Evolutionary conservation across 805 yeast species (phyloP).

Genomic region (Lipomyces lipofer): DNA sequence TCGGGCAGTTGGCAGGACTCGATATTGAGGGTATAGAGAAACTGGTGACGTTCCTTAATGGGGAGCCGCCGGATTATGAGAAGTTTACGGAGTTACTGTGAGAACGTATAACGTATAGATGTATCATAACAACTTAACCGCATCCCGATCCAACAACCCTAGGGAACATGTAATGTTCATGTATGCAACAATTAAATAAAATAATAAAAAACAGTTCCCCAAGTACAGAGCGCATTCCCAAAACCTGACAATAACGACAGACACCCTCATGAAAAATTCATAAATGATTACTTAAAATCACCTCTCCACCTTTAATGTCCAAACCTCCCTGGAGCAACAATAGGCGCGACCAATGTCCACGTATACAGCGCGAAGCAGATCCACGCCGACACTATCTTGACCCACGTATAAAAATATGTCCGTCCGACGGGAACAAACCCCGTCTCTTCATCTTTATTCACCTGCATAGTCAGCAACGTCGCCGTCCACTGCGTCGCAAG

Average conservation of each 20-base stretch:
- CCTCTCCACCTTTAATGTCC: slow-evolving; percentile 13
- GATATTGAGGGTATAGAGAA: slow-evolving; percentile 14
- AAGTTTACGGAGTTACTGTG: not conserved
- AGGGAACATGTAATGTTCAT: no score
- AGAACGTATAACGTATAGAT: not conserved
- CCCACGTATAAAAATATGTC: slow-evolving; percentile 93
- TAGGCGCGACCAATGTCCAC: slow-evolving; percentile 93
- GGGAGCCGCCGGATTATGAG: slow-evolving; percentile 24
- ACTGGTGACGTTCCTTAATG: slow-evolving; percentile 8
- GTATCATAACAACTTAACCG: not conserved
- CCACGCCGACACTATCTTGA: slow-evolving; percentile 90
- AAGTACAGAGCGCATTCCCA: not conserved
- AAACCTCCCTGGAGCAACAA: slow-evolving; percentile 86
- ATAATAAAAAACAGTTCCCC: not conserved
- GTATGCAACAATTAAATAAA: not conserved
- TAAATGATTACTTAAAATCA: not conserved
- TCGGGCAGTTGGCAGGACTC: slow-evolving; percentile 18
- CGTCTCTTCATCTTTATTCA: slow-evolving; percentile 72
- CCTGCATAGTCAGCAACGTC: slow-evolving; percentile 79
- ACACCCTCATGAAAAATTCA: no score
- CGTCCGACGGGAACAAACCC: slow-evolving; percentile 96
- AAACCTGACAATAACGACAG: not conserved
- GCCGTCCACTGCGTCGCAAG: slow-evolving; percentile 97
- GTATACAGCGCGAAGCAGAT: slow-evolving; percentile 80
- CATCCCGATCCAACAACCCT: no score